phyloP scores from a whole-genome alignment of 1,139 yeast genomes.

The Taphrina flavorubra region DNA sequence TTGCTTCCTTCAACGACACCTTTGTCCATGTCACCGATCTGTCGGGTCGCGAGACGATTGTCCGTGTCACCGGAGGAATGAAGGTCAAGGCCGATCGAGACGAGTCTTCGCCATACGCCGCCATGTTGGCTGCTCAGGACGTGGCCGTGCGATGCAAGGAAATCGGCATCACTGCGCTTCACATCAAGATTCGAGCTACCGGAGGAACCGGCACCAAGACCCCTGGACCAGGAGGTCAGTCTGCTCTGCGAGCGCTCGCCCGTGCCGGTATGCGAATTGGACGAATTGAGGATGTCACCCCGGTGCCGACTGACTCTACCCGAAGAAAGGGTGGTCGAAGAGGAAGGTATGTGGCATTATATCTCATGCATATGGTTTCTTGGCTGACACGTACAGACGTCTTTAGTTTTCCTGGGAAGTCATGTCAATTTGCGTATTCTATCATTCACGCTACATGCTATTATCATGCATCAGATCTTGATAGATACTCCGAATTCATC shows the following conservation, averaged over 20 bases:
- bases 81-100: conserved; percentile 99
- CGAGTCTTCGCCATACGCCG: conserved; percentile 99
- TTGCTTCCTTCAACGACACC: conserved; percentile 99
- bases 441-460: conserved; percentile 11
- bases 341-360: conserved; percentile 60
- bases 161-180: conserved; percentile 99
- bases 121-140: conserved; percentile 99
- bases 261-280: conserved; percentile 99
- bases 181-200: conserved; percentile 99
- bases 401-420: background rate
- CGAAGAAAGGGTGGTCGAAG: conserved; percentile 99
- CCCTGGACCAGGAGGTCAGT: conserved; percentile 99
- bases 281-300: conserved; percentile 99
- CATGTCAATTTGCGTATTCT: background rate
- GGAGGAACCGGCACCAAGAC: conserved; percentile 99
- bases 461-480: background rate
- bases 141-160: conserved; percentile 99
- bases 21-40: conserved; percentile 99
- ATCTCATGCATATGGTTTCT: background rate
- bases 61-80: conserved; percentile 99
- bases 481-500: background rate
- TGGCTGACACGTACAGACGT: conserved; percentile 10
- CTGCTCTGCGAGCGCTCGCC: conserved; percentile 99
- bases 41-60: conserved; percentile 99
- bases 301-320: conserved; percentile 99